Evolutionary conservation across 257 asterid species (phyloP), one percentile per base, ranked within the genome.

Genomic region (Nicotiana undulata): DNA sequence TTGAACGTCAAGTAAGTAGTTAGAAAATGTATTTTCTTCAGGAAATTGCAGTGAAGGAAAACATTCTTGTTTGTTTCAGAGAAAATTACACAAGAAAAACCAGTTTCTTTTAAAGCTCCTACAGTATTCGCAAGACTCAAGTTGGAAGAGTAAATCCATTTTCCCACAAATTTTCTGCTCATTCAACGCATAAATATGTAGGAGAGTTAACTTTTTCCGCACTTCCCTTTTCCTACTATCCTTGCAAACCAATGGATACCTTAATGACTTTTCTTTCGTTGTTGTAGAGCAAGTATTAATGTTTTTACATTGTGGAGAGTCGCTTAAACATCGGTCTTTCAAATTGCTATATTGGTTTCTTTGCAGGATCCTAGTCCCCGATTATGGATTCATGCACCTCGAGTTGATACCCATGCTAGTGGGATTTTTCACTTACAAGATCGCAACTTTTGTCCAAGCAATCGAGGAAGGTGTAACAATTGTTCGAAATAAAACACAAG

Each of bases 391-490:
- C 34, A 70, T 95, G 87, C 94, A 87, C 79, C 97, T 93, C 11
- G 92, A 92, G 53, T 82, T 95, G 90, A 95, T 95, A 53, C 98
- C 98, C 10, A 92, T 93, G 93, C 91, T 95, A 3, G 95, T 93
- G 60, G 99, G 99, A 76, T 92, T 95, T 82, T 95, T 95, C 88
- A 95, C 98, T 6, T 95, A 93, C 91, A 93, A 95, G 94, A 92
- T 95, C 77, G 97, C 94, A 28, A 90, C 97, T 79, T 93, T 95
- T 83, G 79, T 65, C 83, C 95, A 84, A 89, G 95, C 93, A 26
- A 86, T 93, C 24, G 95, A 91, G 87, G 98, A 92, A 0, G 90
- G 92, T 49, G 18, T 93, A 63, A 80, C 68, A 16, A 81, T 81
- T 15, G 87, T 65, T 67, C 79, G 84, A 18, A 89, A 86, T 17